These are phyloP conservation scores for Canavalia ensiformis DNA, from an alignment of 306 rosid species.

Conservation along the genomic window DNA sequence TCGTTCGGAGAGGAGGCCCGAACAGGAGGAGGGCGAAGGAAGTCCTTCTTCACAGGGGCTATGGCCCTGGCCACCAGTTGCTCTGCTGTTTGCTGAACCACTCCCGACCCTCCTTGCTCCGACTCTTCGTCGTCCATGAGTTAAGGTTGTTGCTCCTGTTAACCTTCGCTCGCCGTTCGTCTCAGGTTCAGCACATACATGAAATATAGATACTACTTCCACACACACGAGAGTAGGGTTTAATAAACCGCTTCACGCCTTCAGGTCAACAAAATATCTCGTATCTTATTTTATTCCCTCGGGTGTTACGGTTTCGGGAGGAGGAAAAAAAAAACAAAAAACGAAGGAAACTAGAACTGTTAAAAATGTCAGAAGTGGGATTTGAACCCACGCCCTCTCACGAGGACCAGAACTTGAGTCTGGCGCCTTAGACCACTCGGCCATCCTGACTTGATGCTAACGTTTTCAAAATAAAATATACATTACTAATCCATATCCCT, in stretches of 20 bases:
- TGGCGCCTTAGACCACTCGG: conserved; percentile 40
- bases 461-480: too few species aligned
- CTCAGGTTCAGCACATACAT: too few species aligned
- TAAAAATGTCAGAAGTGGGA: conserved; percentile 27
- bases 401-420: conserved; percentile 41
- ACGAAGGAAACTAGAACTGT: not conserved
- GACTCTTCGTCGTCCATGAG: conserved; percentile 41
- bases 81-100: conserved; percentile 56
- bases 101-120: not conserved
- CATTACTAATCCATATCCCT: too few species aligned
- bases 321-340: too few species aligned
- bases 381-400: conserved; percentile 42
- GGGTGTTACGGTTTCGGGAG: not conserved
- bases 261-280: not conserved
- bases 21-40: conserved; percentile 72
- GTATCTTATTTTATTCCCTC: not conserved
- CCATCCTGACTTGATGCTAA: conserved; percentile 6
- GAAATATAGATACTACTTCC: not conserved
- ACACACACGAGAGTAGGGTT: conserved; percentile 6
- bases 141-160: not conserved
- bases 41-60: conserved; percentile 79
- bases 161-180: too few species aligned
- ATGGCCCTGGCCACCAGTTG: conserved; percentile 80
- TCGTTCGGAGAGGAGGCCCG: conserved; percentile 53
- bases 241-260: not conserved